A percentile compares a stretch with the other conserved stretches of the same genome.
Evolutionary conservation across 805 yeast species (phyloP).

Genomic region (Suhomyces tanzawaensis): DNA sequence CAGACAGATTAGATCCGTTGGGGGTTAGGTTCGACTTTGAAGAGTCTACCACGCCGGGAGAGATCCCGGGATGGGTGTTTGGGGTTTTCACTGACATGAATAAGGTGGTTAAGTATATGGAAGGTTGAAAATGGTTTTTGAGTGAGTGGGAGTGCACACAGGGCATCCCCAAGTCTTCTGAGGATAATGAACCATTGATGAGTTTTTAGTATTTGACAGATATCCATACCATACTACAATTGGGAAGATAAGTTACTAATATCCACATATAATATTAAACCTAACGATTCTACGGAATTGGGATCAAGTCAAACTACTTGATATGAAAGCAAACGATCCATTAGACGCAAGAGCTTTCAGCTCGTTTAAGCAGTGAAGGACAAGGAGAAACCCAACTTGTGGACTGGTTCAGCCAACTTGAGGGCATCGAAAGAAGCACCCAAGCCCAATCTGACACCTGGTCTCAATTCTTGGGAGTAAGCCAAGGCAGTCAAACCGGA

Average conservation of each 20-base stretch:
- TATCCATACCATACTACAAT: neutral
- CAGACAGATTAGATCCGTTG: neutral
- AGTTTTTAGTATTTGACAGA: too few species aligned
- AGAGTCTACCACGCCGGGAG: neutral
- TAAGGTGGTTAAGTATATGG: too few species aligned
- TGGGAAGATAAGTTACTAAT: too few species aligned
- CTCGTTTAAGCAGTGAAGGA: slow-evolving; percentile 77
- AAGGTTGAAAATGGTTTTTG: neutral
- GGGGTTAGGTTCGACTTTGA: neutral
- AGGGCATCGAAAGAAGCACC: slow-evolving; percentile 97
- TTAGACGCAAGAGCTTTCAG: neutral
- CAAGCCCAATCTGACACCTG: slow-evolving; percentile 94
- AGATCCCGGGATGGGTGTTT: neutral
- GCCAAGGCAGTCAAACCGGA: slow-evolving; percentile 91
- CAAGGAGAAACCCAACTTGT: slow-evolving; percentile 94
- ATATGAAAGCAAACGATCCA: neutral
- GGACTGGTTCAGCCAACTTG: slow-evolving; percentile 93
- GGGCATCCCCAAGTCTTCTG: too few species aligned
- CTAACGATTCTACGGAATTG: neutral
- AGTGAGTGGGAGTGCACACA: neutral
- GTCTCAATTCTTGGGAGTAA: slow-evolving; percentile 92
- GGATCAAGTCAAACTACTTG: too few species aligned
- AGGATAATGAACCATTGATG: too few species aligned
- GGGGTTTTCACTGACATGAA: neutral
- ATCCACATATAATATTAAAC: neutral